Percentiles rank a stretch among this genome's conserved stretches.
Conservation (phyloP, 306 rosid species). For the Cicer cuneatum region DNA sequence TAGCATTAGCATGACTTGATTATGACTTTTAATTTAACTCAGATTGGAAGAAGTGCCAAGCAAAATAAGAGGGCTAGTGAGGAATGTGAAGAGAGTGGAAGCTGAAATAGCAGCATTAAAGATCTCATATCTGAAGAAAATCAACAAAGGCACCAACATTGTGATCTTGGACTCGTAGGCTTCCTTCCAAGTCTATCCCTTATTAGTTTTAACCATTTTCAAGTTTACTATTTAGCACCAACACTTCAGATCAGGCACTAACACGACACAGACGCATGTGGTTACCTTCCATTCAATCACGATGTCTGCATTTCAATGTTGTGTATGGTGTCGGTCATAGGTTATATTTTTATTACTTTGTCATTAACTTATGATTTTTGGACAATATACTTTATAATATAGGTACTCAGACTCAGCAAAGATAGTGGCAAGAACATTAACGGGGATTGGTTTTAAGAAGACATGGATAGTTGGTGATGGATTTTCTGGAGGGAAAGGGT, state of each 20-base stretch:
- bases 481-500: slow-evolving; percentile 85
- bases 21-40: slow-evolving; percentile 39
- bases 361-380: background rate
- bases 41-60: slow-evolving; percentile 89
- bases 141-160: slow-evolving; percentile 72
- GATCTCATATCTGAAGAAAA: slow-evolving; percentile 80
- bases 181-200: slow-evolving; percentile 24
- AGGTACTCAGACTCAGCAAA: slow-evolving; percentile 87
- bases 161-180: slow-evolving; percentile 88
- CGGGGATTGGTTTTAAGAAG: slow-evolving; percentile 73
- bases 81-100: slow-evolving; percentile 82
- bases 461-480: slow-evolving; percentile 81
- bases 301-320: too few species aligned
- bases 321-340: too few species aligned
- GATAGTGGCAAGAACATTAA: slow-evolving; percentile 75
- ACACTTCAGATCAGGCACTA: background rate
- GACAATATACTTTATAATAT: slow-evolving; percentile 13
- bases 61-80: slow-evolving; percentile 79
- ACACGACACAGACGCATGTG: too few species aligned
- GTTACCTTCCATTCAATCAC: too few species aligned
- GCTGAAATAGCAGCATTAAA: slow-evolving; percentile 88
- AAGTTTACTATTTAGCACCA: background rate
- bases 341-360: too few species aligned
- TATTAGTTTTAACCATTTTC: background rate
- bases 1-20: slow-evolving; percentile 1